phyloP scores from a whole-genome alignment of 1,284 basidiomycete genomes.

The Fomitopsis schrenkii region DNA sequence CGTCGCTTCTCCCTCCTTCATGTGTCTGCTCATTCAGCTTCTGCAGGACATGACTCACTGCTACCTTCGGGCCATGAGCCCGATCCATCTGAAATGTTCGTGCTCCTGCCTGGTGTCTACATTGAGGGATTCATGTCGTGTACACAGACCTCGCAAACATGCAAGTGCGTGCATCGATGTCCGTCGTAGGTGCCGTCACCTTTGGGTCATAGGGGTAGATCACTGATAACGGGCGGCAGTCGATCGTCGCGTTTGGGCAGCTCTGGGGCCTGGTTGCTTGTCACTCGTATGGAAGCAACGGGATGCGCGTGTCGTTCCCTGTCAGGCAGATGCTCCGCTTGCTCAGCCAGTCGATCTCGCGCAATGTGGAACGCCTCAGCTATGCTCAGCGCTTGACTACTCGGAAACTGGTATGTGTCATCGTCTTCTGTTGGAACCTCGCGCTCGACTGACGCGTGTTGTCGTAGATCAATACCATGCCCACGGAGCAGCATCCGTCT shows the following conservation, averaged over 20 bases:
- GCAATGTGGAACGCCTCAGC: conserved; percentile 80
- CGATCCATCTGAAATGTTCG: conserved; percentile 83
- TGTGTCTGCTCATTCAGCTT: background rate
- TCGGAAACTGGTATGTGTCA: conserved; percentile 55
- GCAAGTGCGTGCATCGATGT: conserved; percentile 82
- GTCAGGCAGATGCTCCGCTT: conserved; percentile 81
- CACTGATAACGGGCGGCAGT: conserved; percentile 35
- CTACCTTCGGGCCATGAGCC: conserved; percentile 86
- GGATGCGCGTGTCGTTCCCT: conserved; percentile 84
- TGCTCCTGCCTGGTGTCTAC: conserved; percentile 7
- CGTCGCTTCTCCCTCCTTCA: conserved; percentile 27
- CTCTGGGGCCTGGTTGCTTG: conserved; percentile 87
- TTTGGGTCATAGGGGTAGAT: background rate
- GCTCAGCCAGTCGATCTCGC: conserved; percentile 79
- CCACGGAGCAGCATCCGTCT: conserved; percentile 69
- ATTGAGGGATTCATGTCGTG: conserved; percentile 5
- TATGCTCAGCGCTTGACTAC: conserved; percentile 79
- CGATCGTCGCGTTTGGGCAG: conserved; percentile 80
- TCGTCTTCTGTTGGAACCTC: background rate
- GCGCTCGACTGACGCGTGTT: background rate
- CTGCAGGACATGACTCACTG: conserved; percentile 81
- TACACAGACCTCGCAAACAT: conserved; percentile 70
- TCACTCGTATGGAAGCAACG: conserved; percentile 76
- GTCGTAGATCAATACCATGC: conserved; percentile 70
- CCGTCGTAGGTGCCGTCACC: conserved; percentile 50